A percentile compares a stretch with the other conserved stretches of the same genome.
phyloP scores from a whole-genome alignment of 371 early-diverging fungal genomes.

The Mortierella sp. region DNA sequence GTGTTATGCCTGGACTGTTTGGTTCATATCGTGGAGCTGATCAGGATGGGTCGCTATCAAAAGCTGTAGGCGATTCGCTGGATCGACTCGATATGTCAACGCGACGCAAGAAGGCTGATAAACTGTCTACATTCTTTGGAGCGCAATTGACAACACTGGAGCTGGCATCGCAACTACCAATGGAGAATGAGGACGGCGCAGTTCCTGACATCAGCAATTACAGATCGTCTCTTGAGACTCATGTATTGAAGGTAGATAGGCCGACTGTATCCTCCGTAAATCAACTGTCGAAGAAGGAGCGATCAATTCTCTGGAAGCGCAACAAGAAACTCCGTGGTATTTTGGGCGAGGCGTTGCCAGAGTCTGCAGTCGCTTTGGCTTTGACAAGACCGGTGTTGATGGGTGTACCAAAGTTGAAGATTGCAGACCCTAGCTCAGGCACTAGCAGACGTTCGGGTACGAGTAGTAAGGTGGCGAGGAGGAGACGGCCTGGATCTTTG shows the following conservation, averaged over 20 bases:
- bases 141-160: constrained; percentile 39
- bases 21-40: neutral
- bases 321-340: constrained; percentile 46
- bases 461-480: neutral
- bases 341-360: constrained; percentile 41
- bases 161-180: constrained; percentile 40
- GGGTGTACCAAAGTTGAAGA: constrained; percentile 9
- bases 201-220: neutral
- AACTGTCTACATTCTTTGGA: constrained; percentile 53
- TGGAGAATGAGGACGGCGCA: constrained; percentile 21
- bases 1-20: neutral
- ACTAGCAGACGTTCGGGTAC: neutral
- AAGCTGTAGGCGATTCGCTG: neutral
- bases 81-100: constrained; percentile 36
- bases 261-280: constrained; percentile 31
- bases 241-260: neutral
- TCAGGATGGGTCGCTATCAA: neutral
- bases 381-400: constrained; percentile 40
- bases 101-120: constrained; percentile 54
- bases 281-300: constrained; percentile 35
- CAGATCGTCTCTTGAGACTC: constrained; percentile 7
- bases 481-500: constrained; percentile 5
- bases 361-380: constrained; percentile 37
- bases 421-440: neutral
- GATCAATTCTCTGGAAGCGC: constrained; percentile 43